phyloP scores from a whole-genome alignment of 345 rosid species.

The rapeseed (Brassica napus) region DNA sequence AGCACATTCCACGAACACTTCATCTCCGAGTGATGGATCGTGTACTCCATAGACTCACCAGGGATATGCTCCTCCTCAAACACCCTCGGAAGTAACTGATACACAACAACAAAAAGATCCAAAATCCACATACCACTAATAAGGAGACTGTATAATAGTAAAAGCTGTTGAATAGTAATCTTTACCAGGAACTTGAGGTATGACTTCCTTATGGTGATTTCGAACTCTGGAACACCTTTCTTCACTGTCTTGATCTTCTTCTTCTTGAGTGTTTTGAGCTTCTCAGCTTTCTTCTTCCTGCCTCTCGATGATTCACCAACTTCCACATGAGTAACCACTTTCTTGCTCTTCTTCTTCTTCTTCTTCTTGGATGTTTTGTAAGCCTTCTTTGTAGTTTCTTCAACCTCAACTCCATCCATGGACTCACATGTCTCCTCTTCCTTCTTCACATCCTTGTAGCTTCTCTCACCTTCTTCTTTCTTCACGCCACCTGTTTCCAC shows the following conservation, averaged over 20 bases:
- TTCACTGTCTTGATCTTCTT: not conserved
- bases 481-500: slow-evolving; percentile 26
- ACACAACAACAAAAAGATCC: not conserved
- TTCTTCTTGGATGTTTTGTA: not conserved
- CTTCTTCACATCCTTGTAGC: slow-evolving; percentile 22
- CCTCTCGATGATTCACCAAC: not conserved
- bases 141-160: not conserved
- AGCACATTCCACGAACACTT: slow-evolving; percentile 18
- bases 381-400: not conserved
- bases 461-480: slow-evolving; percentile 7
- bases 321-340: not conserved
- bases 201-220: slow-evolving; percentile 23
- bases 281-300: not conserved
- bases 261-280: not conserved
- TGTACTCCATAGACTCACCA: not conserved
- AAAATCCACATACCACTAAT: not conserved
- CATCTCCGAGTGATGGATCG: slow-evolving; percentile 9
- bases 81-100: slow-evolving; percentile 24
- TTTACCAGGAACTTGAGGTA: slow-evolving; percentile 37
- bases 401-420: not conserved
- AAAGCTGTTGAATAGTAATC: not conserved
- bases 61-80: slow-evolving; percentile 19
- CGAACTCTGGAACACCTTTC: slow-evolving; percentile 12
- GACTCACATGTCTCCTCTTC: slow-evolving; percentile 22
- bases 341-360: slow-evolving; percentile 13